These are phyloP conservation scores for Candida labiduridarum DNA, from an alignment of 1,139 yeast genomes.

Conservation along the genomic window DNA sequence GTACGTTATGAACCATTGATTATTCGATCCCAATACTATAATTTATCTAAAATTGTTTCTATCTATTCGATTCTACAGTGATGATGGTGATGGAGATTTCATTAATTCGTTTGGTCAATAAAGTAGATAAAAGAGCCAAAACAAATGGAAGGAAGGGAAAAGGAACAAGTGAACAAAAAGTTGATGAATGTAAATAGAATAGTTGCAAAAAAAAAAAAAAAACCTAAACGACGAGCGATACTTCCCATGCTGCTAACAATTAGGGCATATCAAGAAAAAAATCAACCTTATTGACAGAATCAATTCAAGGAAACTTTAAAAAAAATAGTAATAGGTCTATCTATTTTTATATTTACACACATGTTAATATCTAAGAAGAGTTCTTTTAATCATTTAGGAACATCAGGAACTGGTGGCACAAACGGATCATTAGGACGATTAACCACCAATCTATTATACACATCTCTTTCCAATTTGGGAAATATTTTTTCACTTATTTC, in stretches of 20 bases:
- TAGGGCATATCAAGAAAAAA: no score
- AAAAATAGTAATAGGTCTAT: background rate
- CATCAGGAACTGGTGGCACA: conserved; percentile 30
- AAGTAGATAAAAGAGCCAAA: background rate
- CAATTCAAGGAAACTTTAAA: background rate
- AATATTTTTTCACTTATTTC: conserved; percentile 51
- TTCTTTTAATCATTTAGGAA: conserved; percentile 16
- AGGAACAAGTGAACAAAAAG: background rate
- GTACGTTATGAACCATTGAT: conserved; percentile 20
- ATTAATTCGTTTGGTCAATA: background rate
- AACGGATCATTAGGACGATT: conserved; percentile 24
- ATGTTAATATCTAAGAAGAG: background rate
- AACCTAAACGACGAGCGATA: no score
- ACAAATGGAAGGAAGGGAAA: background rate
- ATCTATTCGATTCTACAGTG: no score
- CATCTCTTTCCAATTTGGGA: conserved; percentile 53
- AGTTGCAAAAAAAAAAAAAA: conserved; percentile 2
- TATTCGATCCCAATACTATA: no score
- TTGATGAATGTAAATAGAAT: background rate
- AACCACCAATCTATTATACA: conserved; percentile 35
- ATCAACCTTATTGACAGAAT: no score
- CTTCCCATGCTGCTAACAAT: background rate
- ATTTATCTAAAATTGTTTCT: background rate
- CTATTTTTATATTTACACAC: background rate
- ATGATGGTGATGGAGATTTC: background rate